A percentile compares a stretch with the other conserved stretches of the same genome.
These are phyloP conservation scores for Termitomyces titanicus DNA, from an alignment of 768 basidiomycete genomes.

Conservation along the genomic window DNA sequence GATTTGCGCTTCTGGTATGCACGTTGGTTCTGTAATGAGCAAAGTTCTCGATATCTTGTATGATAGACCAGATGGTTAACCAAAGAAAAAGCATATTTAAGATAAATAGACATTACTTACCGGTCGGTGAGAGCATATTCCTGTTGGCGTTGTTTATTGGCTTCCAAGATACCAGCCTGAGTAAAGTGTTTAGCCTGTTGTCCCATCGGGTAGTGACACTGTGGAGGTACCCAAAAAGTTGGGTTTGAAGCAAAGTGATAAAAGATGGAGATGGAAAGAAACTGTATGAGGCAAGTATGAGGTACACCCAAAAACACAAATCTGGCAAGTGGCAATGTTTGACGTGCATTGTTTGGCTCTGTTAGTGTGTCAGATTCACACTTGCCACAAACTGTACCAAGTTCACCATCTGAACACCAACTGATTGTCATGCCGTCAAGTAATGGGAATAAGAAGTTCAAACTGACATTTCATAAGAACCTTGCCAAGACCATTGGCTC, in stretches of 20 bases:
- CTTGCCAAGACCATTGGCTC: background rate
- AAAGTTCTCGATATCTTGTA: background rate
- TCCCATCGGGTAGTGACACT: too few species aligned
- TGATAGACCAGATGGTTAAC: background rate
- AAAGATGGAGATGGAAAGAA: background rate
- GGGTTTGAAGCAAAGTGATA: too few species aligned
- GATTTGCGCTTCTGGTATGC: background rate
- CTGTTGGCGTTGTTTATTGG: background rate
- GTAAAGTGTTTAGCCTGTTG: background rate
- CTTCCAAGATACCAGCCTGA: background rate
- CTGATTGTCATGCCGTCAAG: background rate
- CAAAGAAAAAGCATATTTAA: background rate
- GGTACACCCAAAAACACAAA: too few species aligned
- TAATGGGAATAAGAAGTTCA: slow-evolving; percentile 1
- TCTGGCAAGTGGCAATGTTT: too few species aligned
- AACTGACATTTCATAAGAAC: background rate
- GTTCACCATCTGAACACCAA: too few species aligned
- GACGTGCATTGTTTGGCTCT: background rate
- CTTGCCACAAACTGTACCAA: too few species aligned
- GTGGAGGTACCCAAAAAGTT: too few species aligned
- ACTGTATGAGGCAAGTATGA: too few species aligned
- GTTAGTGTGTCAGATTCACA: too few species aligned
- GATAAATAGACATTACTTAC: background rate
- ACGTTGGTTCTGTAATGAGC: background rate
- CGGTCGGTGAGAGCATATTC: background rate